phyloP scores from a whole-genome alignment of 2,329 filamentous ascomycete species.

The Sporothrix pseudoabietina region DNA sequence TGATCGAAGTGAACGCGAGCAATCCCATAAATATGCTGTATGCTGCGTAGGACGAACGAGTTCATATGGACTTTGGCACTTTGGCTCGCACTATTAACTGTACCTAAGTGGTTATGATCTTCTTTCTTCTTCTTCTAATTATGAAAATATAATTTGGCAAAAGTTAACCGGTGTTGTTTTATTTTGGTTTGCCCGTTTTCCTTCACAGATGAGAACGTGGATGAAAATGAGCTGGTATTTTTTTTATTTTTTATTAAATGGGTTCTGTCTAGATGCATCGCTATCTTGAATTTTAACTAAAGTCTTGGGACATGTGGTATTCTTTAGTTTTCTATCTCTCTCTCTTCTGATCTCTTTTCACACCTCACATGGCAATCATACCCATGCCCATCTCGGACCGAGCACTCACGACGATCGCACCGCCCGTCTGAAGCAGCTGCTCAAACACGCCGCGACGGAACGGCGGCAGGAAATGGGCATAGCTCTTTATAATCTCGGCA shows the following conservation, averaged over 20 bases:
- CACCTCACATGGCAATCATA: background rate
- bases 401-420: conserved; percentile 45
- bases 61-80: too few species aligned
- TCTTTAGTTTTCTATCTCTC: background rate
- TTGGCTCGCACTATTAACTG: too few species aligned
- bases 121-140: too few species aligned
- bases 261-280: conserved; percentile 8
- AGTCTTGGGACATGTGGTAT: background rate
- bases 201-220: too few species aligned
- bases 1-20: background rate
- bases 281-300: background rate
- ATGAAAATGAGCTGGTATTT: background rate
- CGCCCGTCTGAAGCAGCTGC: conserved; percentile 54
- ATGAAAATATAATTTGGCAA: too few species aligned
- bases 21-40: too few species aligned
- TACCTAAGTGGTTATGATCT: too few species aligned
- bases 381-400: conserved; percentile 31
- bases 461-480: conserved; percentile 46
- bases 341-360: background rate
- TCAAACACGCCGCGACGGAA: conserved; percentile 49
- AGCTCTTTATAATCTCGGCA: conserved; percentile 55
- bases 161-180: too few species aligned
- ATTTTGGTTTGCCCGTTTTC: too few species aligned
- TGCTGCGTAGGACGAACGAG: too few species aligned
- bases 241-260: background rate